These are phyloP conservation scores for Phylloporus rhodoxanthus DNA, from an alignment of 768 basidiomycete species.

Conservation along the genomic window DNA sequence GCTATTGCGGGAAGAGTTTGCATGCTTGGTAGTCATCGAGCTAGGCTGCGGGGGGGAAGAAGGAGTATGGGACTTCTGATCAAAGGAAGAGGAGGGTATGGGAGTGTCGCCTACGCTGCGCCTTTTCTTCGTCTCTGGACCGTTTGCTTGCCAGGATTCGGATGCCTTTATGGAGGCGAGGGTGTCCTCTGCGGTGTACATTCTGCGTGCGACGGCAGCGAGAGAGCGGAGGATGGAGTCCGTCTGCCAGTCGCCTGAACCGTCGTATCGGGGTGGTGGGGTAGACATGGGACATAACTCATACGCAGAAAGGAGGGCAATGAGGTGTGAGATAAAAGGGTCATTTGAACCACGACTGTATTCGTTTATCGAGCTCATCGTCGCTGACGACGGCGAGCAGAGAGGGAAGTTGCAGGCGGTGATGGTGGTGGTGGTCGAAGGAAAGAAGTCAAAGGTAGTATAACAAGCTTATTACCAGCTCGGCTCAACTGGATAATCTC, in stretches of 20 bases:
- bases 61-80: slow-evolving; percentile 23
- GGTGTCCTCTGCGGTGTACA: slow-evolving; percentile 50
- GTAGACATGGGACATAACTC: slow-evolving; percentile 47
- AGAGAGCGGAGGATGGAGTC: slow-evolving; percentile 52
- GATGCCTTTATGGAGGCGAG: slow-evolving; percentile 37
- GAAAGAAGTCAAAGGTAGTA: no score
- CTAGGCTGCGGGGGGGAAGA: slow-evolving; percentile 23
- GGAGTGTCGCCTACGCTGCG: slow-evolving; percentile 36
- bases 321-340: slow-evolving; percentile 49
- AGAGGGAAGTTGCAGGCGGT: neutral
- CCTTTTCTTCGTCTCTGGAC: slow-evolving; percentile 43
- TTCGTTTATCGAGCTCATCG: slow-evolving; percentile 33
- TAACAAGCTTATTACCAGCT: no score
- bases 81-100: slow-evolving; percentile 25
- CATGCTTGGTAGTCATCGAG: slow-evolving; percentile 14
- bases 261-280: slow-evolving; percentile 51
- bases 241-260: slow-evolving; percentile 53
- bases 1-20: slow-evolving; percentile 9
- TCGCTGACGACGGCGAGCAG: slow-evolving; percentile 16
- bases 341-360: slow-evolving; percentile 20
- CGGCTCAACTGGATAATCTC: slow-evolving; percentile 15
- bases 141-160: slow-evolving; percentile 29
- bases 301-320: slow-evolving; percentile 54
- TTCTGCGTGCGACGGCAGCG: slow-evolving; percentile 44
- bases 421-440: slow-evolving; percentile 8